A percentile compares a stretch with the other conserved stretches of the same genome.
Evolutionary conservation across 345 rosid genomes (phyloP).

Genomic region (Melastoma malabathricum): DNA sequence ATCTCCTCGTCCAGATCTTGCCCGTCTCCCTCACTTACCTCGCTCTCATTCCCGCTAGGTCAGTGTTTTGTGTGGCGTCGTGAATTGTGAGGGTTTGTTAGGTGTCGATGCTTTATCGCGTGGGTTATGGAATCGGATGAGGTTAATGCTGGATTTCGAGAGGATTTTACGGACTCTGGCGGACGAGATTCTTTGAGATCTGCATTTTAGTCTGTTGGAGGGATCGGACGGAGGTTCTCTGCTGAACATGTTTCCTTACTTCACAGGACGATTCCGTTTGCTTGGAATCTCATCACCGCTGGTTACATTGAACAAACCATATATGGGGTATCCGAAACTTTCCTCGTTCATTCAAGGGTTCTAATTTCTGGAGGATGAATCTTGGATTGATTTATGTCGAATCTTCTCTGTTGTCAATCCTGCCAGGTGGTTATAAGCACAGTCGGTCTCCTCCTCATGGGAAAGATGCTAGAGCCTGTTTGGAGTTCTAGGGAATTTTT

Average conservation of each 20-base stretch:
- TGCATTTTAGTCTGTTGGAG: too few relatives aligned
- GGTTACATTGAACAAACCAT: constrained; percentile 81
- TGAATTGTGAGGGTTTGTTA: not conserved
- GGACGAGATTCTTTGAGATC: too few relatives aligned
- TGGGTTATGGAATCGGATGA: too few relatives aligned
- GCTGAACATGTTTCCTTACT: constrained; percentile 1
- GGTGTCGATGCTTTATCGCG: too few relatives aligned
- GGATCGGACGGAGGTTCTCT: too few relatives aligned
- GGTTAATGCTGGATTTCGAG: too few relatives aligned
- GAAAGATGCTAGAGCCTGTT: constrained; percentile 87
- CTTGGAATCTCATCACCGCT: constrained; percentile 83
- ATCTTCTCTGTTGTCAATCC: not conserved
- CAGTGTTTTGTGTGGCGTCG: not conserved
- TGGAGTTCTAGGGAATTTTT: constrained; percentile 97
- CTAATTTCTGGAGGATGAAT: not conserved
- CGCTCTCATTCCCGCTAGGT: constrained; percentile 85
- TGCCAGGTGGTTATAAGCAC: constrained; percentile 54
- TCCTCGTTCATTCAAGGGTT: not conserved
- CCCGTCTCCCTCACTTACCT: constrained; percentile 52
- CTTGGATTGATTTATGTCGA: too few relatives aligned
- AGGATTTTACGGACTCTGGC: too few relatives aligned
- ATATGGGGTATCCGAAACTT: constrained; percentile 45
- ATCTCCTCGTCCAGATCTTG: constrained; percentile 52
- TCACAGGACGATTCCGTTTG: constrained; percentile 94
- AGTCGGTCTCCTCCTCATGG: constrained; percentile 78